phyloP scores from a whole-genome alignment of 2,329 filamentous ascomycete species.

The Conoideocrella luteorostrata region DNA sequence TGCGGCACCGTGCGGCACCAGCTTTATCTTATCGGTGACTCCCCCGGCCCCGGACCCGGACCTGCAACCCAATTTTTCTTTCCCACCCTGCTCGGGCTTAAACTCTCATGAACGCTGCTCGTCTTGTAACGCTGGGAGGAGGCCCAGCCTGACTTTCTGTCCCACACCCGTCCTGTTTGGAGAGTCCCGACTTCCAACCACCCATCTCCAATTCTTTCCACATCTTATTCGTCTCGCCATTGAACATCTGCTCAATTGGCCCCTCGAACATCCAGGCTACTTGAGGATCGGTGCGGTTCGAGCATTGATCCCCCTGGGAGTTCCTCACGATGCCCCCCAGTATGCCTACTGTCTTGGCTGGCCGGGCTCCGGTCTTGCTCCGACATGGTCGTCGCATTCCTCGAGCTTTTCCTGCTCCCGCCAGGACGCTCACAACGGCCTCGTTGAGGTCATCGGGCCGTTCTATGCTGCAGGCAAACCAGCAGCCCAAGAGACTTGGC shows the following conservation, averaged over 20 bases:
- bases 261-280: constrained; percentile 24
- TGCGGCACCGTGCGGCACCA: background rate
- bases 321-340: constrained; percentile 32
- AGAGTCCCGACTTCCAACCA: constrained; percentile 19
- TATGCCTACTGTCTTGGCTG: constrained; percentile 39
- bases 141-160: no score
- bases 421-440: constrained; percentile 37
- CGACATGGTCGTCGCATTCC: constrained; percentile 48
- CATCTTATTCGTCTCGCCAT: constrained; percentile 9
- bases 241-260: constrained; percentile 21
- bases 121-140: no score
- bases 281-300: constrained; percentile 28
- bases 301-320: constrained; percentile 28
- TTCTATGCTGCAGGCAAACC: constrained; percentile 23
- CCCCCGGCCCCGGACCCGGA: constrained; percentile 7
- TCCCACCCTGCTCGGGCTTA: constrained; percentile 12
- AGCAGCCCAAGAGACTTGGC: constrained; percentile 39
- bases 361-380: constrained; percentile 52
- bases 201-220: background rate
- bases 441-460: constrained; percentile 26
- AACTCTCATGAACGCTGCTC: constrained; percentile 24
- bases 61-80: constrained; percentile 16
- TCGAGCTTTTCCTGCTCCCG: constrained; percentile 34
- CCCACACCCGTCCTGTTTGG: constrained; percentile 12
- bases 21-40: constrained; percentile 13